Base-by-base conservation (phyloP, 345 rosid species). In the Salix viminalis region DNA sequence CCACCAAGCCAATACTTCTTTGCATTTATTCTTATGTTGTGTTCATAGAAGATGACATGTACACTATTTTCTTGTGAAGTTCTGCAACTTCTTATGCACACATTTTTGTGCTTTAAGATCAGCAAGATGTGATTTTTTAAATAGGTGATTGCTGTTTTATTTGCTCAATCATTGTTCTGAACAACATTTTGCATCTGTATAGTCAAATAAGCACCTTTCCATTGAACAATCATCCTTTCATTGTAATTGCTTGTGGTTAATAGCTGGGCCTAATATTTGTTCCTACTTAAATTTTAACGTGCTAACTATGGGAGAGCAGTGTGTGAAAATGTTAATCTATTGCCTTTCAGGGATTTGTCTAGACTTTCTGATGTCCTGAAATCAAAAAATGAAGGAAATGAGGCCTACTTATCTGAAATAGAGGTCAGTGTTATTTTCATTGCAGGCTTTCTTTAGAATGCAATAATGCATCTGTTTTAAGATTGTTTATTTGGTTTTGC, bases 361-460 rank as follows among this genome's bases (percentile, higher is more conserved):
- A 78, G 67, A 72, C 85, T 87, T 85, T 88, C 90, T 79, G 93
- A 85, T 89, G 78, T 81, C 80, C 79, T 91, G 85, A 94, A 88
- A 84, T 92, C 97, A 48, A 94, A 92, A 84, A 87, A 79, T 87
- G 99, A 90, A 80, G 99, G 91, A 85, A 95, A 90, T 77, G 97
- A 89, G 79, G 91, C 97, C 30, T 96, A 89, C 86, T 79, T 92
- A 67, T 92, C 97, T 37, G 99, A 96, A 86, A 90, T 94, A 69
- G 97, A 94, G 99, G 99, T 92, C 76, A 73, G 90, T 83, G 66
- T n/a, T 36, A 48, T 77, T 67, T 37, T 37, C 48, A 15, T 19
- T 62, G 30, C 70, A 61, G 65, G 46, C 68, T 79, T 23, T 21
- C 58, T 81, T 64, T 86, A 54, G 79, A 65, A 18, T 65, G 42